Conservation (phyloP, 108 stramenopile species). For the Fragilaria crotonensis region DNA sequence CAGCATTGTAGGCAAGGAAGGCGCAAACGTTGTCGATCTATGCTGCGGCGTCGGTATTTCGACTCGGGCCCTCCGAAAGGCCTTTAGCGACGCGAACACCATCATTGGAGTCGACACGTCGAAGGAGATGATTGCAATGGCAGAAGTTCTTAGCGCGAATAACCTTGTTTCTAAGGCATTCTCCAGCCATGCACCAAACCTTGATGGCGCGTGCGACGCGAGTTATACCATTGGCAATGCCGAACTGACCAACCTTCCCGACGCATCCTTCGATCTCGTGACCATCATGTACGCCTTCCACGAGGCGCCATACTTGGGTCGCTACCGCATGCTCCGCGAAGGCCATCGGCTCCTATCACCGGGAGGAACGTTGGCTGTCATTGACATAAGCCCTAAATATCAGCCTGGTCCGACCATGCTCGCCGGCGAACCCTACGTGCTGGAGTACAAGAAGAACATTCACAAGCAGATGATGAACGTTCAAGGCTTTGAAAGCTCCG, state of each 20-base stretch:
- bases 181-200: constrained; percentile 4
- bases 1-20: constrained; percentile 18
- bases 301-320: constrained; percentile 33
- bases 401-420: constrained; percentile 35
- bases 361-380: constrained; percentile 42
- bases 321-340: constrained; percentile 37
- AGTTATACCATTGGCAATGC: constrained; percentile 26
- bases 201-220: too few relatives aligned
- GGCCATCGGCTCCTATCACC: constrained; percentile 26
- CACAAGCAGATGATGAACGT: constrained; percentile 18
- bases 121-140: constrained; percentile 53
- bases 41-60: constrained; percentile 54
- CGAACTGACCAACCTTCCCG: constrained; percentile 27
- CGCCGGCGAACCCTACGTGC: constrained; percentile 53
- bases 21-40: constrained; percentile 36
- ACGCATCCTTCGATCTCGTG: constrained; percentile 20
- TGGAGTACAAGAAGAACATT: constrained; percentile 61
- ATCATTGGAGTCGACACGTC: constrained; percentile 45
- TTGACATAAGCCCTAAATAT: constrained; percentile 51
- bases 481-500: neutral
- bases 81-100: constrained; percentile 37
- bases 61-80: constrained; percentile 35
- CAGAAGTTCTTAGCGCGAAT: constrained; percentile 14
- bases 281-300: constrained; percentile 45
- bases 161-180: neutral